Percentiles rank a stretch among this genome's conserved stretches.
phyloP scores from a whole-genome alignment of 495 filamentous ascomycete genomes.

The Podospora sp. region DNA sequence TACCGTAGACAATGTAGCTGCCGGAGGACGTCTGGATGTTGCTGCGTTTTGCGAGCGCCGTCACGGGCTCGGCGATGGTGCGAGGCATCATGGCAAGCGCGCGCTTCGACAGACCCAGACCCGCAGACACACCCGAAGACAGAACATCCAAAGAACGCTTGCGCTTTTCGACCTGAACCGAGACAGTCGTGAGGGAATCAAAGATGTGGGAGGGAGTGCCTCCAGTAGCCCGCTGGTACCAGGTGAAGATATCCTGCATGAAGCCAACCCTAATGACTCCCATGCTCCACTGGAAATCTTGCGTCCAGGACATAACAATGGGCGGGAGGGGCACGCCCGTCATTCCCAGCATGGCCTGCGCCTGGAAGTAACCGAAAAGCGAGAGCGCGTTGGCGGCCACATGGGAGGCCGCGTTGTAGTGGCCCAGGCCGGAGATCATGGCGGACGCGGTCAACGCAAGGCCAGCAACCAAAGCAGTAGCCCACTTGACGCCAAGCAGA shows the following conservation, averaged over 20 bases:
- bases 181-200: constrained; percentile 70
- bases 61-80: background rate
- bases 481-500: constrained; percentile 85
- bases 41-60: constrained; percentile 17
- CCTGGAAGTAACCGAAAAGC: constrained; percentile 93
- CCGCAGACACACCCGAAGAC: constrained; percentile 26
- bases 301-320: constrained; percentile 90
- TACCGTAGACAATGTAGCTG: constrained; percentile 76
- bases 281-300: constrained; percentile 99
- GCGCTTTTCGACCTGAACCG: constrained; percentile 79
- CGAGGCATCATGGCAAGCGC: constrained; percentile 46
- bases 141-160: constrained; percentile 41
- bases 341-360: constrained; percentile 94
- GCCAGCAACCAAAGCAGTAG: constrained; percentile 81
- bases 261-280: constrained; percentile 90
- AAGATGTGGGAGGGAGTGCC: constrained; percentile 83
- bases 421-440: constrained; percentile 77
- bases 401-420: constrained; percentile 96
- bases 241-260: constrained; percentile 84
- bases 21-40: constrained; percentile 52
- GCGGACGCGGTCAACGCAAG: constrained; percentile 82
- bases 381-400: constrained; percentile 91
- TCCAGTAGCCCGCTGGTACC: constrained; percentile 95
- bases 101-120: constrained; percentile 48
- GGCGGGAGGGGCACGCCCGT: constrained; percentile 83